A percentile compares a stretch with the other conserved stretches of the same genome.
These are phyloP conservation scores for Cryptococcus deneoformans DNA, from an alignment of 1,284 basidiomycete species.

Conservation along the genomic window DNA sequence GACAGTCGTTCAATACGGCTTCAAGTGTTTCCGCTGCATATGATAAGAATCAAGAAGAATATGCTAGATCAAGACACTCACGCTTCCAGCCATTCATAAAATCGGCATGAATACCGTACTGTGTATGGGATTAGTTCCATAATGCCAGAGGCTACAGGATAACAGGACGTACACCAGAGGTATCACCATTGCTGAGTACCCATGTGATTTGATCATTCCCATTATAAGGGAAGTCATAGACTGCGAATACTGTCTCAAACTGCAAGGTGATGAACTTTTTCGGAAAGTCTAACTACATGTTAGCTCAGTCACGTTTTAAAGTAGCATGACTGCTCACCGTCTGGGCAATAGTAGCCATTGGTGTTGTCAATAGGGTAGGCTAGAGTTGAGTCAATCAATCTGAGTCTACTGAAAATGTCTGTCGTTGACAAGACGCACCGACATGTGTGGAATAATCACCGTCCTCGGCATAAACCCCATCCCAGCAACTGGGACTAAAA, in stretches of 20 bases:
- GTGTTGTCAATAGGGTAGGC: slow-evolving; percentile 18
- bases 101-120: slow-evolving; percentile 24
- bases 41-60: not conserved
- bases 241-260: slow-evolving; percentile 23
- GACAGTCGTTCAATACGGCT: slow-evolving; percentile 19
- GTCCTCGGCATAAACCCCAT: slow-evolving; percentile 20
- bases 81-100: slow-evolving; percentile 29
- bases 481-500: slow-evolving; percentile 25
- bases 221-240: slow-evolving; percentile 17
- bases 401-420: not conserved
- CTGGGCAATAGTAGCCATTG: slow-evolving; percentile 21
- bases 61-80: not conserved
- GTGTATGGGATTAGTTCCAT: not conserved
- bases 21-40: slow-evolving; percentile 12
- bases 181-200: slow-evolving; percentile 21
- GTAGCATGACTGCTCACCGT: slow-evolving; percentile 1
- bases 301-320: not conserved
- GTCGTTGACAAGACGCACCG: slow-evolving; percentile 1
- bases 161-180: slow-evolving; percentile 9
- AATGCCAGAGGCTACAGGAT: too few relatives aligned
- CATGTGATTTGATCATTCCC: slow-evolving; percentile 17
- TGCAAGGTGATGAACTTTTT: slow-evolving; percentile 25
- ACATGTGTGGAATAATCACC: slow-evolving; percentile 20
- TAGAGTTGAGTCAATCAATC: not conserved
- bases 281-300: slow-evolving; percentile 7